Percentiles rank a stretch among this genome's conserved stretches.
These are phyloP conservation scores for Diaporthe capsici DNA, from an alignment of 2,329 filamentous ascomycete genomes.

Conservation along the genomic window DNA sequence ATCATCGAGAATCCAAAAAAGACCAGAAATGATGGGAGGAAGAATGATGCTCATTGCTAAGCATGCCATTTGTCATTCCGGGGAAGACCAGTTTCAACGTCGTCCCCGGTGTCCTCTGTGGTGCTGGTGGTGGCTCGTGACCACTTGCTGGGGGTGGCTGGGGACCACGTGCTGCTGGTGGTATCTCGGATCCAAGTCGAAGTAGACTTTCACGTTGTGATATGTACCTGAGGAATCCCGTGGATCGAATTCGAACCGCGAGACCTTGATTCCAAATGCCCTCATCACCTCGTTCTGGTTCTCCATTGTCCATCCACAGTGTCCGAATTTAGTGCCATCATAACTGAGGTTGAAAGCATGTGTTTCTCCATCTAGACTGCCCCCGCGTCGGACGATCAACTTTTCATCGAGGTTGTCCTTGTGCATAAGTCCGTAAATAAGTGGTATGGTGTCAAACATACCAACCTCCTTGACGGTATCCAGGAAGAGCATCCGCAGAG, in stretches of 20 bases:
- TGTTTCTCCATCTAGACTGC: neutral
- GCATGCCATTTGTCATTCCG: too few species aligned
- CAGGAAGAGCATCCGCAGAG: neutral
- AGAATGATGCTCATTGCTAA: too few species aligned
- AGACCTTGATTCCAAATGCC: neutral
- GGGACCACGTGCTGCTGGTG: neutral
- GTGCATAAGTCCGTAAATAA: neutral
- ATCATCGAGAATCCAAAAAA: neutral
- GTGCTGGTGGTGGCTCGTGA: neutral
- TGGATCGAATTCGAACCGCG: neutral
- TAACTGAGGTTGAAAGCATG: neutral
- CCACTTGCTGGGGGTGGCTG: neutral
- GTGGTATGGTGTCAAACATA: neutral
- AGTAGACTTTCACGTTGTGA: neutral
- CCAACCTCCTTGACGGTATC: neutral
- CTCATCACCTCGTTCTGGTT: neutral
- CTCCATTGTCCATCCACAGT: neutral
- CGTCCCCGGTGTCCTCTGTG: neutral
- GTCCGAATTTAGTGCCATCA: neutral
- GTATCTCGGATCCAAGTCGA: neutral
- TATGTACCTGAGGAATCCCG: rapidly evolving
- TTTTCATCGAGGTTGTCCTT: too few species aligned
- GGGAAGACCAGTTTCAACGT: neutral
- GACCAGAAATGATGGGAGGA: too few species aligned
- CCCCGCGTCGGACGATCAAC: neutral